Evolutionary conservation across 768 basidiomycete species (phyloP).

Genomic region (Nidularia pulvinata): DNA sequence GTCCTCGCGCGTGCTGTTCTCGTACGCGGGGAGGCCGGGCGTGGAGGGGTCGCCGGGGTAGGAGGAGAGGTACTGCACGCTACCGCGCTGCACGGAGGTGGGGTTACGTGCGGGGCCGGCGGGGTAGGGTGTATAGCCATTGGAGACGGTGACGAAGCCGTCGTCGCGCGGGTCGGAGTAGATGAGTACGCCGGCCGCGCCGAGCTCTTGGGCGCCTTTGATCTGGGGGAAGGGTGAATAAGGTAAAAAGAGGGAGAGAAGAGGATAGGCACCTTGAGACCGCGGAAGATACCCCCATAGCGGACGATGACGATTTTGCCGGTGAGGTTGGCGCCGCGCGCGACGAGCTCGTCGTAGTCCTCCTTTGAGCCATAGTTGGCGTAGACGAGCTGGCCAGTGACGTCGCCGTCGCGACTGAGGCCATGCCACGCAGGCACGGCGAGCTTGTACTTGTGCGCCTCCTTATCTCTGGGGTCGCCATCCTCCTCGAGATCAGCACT

Average conservation of each 20-base stretch:
- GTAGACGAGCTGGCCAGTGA: constrained; percentile 68
- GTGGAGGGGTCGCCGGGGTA: constrained; percentile 86
- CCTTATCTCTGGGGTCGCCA: constrained; percentile 66
- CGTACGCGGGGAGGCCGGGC: constrained; percentile 86
- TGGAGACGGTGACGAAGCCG: constrained; percentile 71
- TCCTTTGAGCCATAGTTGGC: constrained; percentile 80
- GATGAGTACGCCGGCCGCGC: constrained; percentile 77
- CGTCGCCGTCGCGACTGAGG: constrained; percentile 75
- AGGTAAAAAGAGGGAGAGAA: background rate
- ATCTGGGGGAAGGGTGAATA: constrained; percentile 39
- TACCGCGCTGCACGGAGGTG: constrained; percentile 82
- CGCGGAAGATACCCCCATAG: constrained; percentile 80
- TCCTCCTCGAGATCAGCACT: constrained; percentile 75
- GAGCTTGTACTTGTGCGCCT: constrained; percentile 65
- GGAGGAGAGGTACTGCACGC: constrained; percentile 66
- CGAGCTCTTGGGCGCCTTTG: constrained; percentile 81
- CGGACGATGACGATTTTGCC: constrained; percentile 80
- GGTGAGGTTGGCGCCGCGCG: constrained; percentile 66
- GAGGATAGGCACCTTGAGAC: constrained; percentile 63
- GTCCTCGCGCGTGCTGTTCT: constrained; percentile 65
- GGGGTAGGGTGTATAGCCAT: constrained; percentile 81
- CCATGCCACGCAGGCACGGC: constrained; percentile 88
- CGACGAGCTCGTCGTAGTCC: constrained; percentile 54
- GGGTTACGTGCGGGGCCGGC: constrained; percentile 89
- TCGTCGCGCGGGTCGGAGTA: constrained; percentile 90